Evolutionary conservation across 148 eudicot species (phyloP), one percentile per base, ranked within the genome.

Genomic region (Vaccinium macrocarpon): DNA sequence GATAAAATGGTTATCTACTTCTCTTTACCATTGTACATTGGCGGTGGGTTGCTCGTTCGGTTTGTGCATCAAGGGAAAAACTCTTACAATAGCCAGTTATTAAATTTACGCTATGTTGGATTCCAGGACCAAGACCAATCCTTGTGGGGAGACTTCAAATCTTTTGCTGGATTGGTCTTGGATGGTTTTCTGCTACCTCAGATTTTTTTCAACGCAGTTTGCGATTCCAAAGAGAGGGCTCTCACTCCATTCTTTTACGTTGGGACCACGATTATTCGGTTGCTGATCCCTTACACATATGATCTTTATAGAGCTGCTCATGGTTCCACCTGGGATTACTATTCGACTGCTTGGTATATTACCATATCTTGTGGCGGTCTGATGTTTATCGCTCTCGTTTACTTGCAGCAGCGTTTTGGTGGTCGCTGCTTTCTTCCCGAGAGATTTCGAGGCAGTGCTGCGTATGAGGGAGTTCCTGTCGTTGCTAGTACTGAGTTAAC

Each of bases 101-200:
- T 42, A 8, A 38, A 29, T 1, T 29, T 53, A 5, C 80, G 19
- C 55, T 78, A 19, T 27, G 4, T 38, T 25, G 82, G 57, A 56
- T 11, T 86, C 79, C 68, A 83, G 59, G 84, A 84, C 5, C 84
- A 61, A 61, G 84, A 84, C 5, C 84, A 61, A 61, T 88, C 96
- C 46, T 82, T 91, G 11, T 93, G 95, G 99, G 83, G 86, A 25
- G 94, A 87, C 84, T 86, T 97, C 66, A 95, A 95, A 86, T 92
- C 98, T 14, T 93, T 89, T 81, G 96, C 87, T 19, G 97, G 99
- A 66, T 88, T 95, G 85, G 74, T 93, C 79, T 87, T 92, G 56
- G 99, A 97, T 51, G 93, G 92, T 25, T 92, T 92, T 89, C 87
- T 95, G 79, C 84, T 97, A 57, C 99, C 99, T 46, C 99, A 97